These are phyloP conservation scores for Thielaviopsis punctulata DNA, from an alignment of 2,329 filamentous ascomycete genomes.

Conservation along the genomic window DNA sequence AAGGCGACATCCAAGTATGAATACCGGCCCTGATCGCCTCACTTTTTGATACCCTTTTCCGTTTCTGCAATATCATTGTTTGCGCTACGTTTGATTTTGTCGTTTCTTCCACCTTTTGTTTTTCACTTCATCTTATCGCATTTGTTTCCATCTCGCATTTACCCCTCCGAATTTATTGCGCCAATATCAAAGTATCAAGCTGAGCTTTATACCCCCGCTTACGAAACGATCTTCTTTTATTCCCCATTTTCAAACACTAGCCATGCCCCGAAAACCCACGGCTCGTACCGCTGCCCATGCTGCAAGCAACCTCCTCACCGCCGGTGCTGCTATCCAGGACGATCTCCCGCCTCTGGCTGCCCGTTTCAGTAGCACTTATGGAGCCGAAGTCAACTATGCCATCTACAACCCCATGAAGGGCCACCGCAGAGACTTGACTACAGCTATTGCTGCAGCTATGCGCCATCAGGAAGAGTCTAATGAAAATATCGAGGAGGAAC, in stretches of 20 bases:
- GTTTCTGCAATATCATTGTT: neutral
- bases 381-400: constrained; percentile 13
- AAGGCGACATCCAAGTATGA: neutral
- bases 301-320: constrained; percentile 1
- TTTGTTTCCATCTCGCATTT: neutral
- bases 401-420: constrained; percentile 15
- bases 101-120: neutral
- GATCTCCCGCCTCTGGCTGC: constrained; percentile 14
- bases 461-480: constrained; percentile 11
- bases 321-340: constrained; percentile 13
- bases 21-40: neutral
- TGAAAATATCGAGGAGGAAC: constrained; percentile 9
- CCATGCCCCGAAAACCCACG: constrained; percentile 5
- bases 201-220: neutral
- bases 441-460: constrained; percentile 13
- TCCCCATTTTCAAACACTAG: neutral
- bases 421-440: constrained; percentile 13
- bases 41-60: neutral
- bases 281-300: neutral
- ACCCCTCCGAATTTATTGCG: neutral
- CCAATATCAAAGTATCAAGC: neutral
- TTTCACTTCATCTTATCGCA: neutral
- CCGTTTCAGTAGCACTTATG: constrained; percentile 15
- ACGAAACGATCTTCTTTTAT: neutral
- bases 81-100: too few species aligned